Percentiles rank a stretch among this genome's conserved stretches.
phyloP scores from a whole-genome alignment of 371 early-diverging fungal genomes.

The Fennellomyces sp. region DNA sequence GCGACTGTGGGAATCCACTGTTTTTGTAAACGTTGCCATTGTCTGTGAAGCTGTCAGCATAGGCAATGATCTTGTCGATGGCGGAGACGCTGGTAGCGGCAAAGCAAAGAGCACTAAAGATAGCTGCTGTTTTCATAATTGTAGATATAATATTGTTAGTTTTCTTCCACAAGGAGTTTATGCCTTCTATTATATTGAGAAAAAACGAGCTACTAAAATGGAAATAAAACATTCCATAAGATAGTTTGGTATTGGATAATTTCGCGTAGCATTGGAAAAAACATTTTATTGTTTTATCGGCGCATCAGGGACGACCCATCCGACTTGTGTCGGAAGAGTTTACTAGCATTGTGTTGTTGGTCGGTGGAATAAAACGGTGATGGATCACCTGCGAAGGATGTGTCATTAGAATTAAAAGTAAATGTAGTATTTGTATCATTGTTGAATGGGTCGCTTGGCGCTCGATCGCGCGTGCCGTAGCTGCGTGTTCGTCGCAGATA shows the following conservation, averaged over 20 bases:
- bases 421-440: conserved; percentile 4
- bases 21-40: conserved; percentile 24
- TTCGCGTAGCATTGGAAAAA: too few species aligned
- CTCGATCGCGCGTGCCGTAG: conserved; percentile 7
- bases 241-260: too few species aligned
- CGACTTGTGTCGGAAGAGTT: conserved; percentile 12
- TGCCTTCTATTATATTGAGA: too few species aligned
- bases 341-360: background rate
- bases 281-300: too few species aligned
- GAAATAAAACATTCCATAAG: too few species aligned
- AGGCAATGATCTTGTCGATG: conserved; percentile 22
- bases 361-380: background rate
- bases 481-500: conserved; percentile 32
- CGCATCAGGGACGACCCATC: conserved; percentile 12
- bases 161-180: too few species aligned
- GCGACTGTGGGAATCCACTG: conserved; percentile 23
- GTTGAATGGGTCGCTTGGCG: conserved; percentile 2
- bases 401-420: conserved; percentile 5
- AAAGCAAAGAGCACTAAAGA: conserved; percentile 9
- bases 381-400: conserved; percentile 1
- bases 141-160: too few species aligned
- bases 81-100: conserved; percentile 16
- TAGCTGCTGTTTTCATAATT: background rate
- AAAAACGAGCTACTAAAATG: too few species aligned
- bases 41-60: conserved; percentile 30